Evolutionary conservation across 805 yeast genomes (phyloP).

Genomic region (Clavispora carvajalis): DNA sequence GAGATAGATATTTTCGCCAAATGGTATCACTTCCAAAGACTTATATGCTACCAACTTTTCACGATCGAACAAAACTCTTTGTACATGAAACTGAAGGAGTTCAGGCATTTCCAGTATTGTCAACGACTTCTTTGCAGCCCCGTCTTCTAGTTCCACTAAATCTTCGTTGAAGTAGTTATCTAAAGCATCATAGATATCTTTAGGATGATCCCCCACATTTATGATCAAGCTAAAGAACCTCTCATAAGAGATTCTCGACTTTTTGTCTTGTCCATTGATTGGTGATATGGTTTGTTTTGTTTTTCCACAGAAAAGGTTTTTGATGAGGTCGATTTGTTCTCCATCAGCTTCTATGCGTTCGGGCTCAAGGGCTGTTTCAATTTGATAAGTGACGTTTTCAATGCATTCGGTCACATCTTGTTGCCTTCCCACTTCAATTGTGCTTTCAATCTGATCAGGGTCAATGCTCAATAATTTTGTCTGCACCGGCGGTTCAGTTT

Average conservation of each 20-base stretch:
- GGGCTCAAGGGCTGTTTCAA: constrained; percentile 83
- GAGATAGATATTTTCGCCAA: constrained; percentile 71
- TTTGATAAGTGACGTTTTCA: constrained; percentile 84
- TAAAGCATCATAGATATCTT: constrained; percentile 83
- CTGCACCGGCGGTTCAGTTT: background rate
- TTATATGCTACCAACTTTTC: constrained; percentile 71
- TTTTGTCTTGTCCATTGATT: constrained; percentile 35
- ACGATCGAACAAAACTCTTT: constrained; percentile 86
- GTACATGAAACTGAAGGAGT: constrained; percentile 86
- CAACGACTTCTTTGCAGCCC: constrained; percentile 66
- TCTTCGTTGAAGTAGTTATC: constrained; percentile 82
- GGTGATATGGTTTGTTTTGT: constrained; percentile 73
- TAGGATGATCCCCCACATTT: constrained; percentile 83
- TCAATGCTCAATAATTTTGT: constrained; percentile 32
- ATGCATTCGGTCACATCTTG: constrained; percentile 98
- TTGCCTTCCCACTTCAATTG: constrained; percentile 80
- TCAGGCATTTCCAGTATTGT: constrained; percentile 71
- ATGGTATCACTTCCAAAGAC: constrained; percentile 75
- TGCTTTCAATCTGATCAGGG: constrained; percentile 65
- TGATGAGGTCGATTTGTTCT: constrained; percentile 81
- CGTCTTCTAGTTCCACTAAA: constrained; percentile 61
- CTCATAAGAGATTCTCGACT: constrained; percentile 44
- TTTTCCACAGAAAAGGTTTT: constrained; percentile 77
- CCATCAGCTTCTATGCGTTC: constrained; percentile 56
- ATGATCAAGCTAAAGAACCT: constrained; percentile 77